Conservation (phyloP, 306 rosid genomes). For the Calophaca sinica region DNA sequence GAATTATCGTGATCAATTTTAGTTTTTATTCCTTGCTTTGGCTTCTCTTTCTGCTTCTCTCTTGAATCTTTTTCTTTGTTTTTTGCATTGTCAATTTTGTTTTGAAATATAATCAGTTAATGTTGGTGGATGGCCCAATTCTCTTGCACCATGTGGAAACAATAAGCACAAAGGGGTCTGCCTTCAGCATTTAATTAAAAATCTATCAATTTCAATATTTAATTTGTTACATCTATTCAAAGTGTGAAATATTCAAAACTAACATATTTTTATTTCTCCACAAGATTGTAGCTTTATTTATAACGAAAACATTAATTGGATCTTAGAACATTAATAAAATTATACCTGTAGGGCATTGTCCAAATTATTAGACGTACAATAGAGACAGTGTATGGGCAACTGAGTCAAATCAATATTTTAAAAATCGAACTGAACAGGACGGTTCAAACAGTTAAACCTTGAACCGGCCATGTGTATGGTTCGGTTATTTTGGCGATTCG, state of each 20-base stretch:
- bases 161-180: not conserved
- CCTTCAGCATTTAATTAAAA: constrained; percentile 1
- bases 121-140: constrained; percentile 80
- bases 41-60: no score
- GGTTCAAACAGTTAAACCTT: no score
- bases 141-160: constrained; percentile 72
- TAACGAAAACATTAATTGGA: not conserved
- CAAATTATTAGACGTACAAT: constrained; percentile 75
- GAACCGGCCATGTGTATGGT: no score
- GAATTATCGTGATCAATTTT: constrained; percentile 62
- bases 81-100: constrained; percentile 53
- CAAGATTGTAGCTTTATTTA: no score
- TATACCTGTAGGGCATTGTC: constrained; percentile 85
- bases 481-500: no score
- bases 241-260: no score
- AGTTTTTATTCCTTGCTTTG: constrained; percentile 70
- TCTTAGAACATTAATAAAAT: not conserved
- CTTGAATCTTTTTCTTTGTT: no score
- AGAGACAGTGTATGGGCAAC: constrained; percentile 75
- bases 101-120: constrained; percentile 77
- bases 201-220: not conserved
- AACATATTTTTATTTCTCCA: no score
- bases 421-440: no score
- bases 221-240: not conserved
- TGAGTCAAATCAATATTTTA: constrained; percentile 92